A percentile compares a stretch with the other conserved stretches of the same genome.
Conservation (phyloP, 345 rosid species). For the Psidium guajava region DNA sequence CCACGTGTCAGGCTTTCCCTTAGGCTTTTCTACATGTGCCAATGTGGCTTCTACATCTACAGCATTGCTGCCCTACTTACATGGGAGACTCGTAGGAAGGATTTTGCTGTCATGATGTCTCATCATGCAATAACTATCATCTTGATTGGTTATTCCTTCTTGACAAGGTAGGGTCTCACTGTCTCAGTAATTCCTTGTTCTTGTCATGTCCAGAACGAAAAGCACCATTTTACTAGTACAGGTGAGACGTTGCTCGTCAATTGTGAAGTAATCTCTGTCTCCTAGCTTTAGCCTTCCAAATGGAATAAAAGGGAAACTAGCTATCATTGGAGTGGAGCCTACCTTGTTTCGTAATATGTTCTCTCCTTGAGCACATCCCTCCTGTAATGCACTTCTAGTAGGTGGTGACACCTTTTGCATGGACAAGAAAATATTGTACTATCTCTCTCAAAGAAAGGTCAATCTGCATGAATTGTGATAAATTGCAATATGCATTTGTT, state of each 20-base stretch:
- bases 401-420: not conserved
- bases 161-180: constrained; percentile 42
- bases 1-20: constrained; percentile 48
- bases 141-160: constrained; percentile 69
- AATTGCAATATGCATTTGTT: not conserved
- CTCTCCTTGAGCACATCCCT: not conserved
- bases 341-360: not conserved
- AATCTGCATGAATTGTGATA: not conserved
- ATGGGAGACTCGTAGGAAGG: constrained; percentile 98
- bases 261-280: not conserved
- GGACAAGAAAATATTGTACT: not conserved
- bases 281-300: not conserved
- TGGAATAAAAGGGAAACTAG: not conserved
- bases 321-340: not conserved
- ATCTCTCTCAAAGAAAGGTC: not conserved
- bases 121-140: constrained; percentile 87
- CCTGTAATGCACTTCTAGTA: not conserved
- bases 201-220: not conserved
- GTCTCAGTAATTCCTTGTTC: not conserved
- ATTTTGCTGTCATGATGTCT: constrained; percentile 95
- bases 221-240: not conserved
- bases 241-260: not conserved
- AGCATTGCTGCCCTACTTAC: constrained; percentile 85
- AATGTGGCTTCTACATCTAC: constrained; percentile 81
- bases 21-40: constrained; percentile 77